Evolutionary conservation across 164 flowering plant species (phyloP).

Genomic region (Amborella trichopoda): DNA sequence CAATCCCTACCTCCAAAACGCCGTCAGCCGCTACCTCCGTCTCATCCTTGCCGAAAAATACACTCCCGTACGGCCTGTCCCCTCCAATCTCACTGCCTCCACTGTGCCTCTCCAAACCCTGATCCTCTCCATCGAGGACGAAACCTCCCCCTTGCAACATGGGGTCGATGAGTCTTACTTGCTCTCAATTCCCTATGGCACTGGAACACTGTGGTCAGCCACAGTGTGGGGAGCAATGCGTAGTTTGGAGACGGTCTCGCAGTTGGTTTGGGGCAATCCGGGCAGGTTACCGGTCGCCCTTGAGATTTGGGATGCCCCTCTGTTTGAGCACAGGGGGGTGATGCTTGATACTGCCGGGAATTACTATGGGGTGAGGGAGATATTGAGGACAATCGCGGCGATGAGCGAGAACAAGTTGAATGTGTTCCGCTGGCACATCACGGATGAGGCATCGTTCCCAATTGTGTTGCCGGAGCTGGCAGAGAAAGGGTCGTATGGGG

Average conservation of each 20-base stretch:
- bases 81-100: constrained; percentile 16
- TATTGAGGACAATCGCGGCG: constrained; percentile 54
- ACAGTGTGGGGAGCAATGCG: constrained; percentile 88
- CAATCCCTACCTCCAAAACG: constrained; percentile 33
- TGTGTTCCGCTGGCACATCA: constrained; percentile 94
- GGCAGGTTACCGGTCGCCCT: constrained; percentile 33
- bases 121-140: constrained; percentile 22
- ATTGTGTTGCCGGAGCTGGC: constrained; percentile 64
- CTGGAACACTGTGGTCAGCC: constrained; percentile 34
- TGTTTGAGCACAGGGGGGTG: constrained; percentile 62
- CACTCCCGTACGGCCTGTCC: constrained; percentile 26
- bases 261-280: constrained; percentile 49
- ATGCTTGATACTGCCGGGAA: constrained; percentile 75
- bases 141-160: constrained; percentile 32
- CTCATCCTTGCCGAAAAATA: constrained; percentile 34
- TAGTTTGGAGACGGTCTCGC: constrained; percentile 85
- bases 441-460: constrained; percentile 88
- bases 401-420: constrained; percentile 75
- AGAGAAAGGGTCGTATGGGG: constrained; percentile 52
- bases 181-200: constrained; percentile 43
- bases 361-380: constrained; percentile 45
- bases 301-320: constrained; percentile 40
- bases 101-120: constrained; percentile 21
- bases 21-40: constrained; percentile 30
- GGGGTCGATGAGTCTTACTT: constrained; percentile 56